Evolutionary conservation across 2,329 filamentous ascomycete genomes (phyloP).

Genomic region (Ceratocystis smalleyi): DNA sequence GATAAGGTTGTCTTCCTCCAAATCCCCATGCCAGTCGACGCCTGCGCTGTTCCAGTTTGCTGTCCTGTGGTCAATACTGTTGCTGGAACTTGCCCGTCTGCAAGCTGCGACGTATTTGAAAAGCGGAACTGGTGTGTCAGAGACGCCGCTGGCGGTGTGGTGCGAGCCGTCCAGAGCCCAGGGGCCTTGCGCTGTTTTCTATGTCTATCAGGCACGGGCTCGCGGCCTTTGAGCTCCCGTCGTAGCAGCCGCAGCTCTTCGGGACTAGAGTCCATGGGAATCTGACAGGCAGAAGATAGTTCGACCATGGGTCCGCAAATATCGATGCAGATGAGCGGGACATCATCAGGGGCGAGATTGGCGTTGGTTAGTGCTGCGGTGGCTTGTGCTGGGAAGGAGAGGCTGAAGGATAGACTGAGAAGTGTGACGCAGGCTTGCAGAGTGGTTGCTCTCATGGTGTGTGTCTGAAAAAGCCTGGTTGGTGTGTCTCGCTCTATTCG

Average conservation of each 20-base stretch:
- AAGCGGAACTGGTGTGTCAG: neutral
- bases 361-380: constrained; percentile 22
- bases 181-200: neutral
- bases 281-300: constrained; percentile 26
- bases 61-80: neutral
- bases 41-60: neutral
- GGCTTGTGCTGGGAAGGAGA: constrained; percentile 21
- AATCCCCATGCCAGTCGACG: neutral
- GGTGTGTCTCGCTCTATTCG: neutral
- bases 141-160: neutral
- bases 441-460: constrained; percentile 10
- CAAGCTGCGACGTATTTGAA: neutral
- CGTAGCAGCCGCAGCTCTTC: neutral
- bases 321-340: constrained; percentile 27
- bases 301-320: constrained; percentile 32
- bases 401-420: constrained; percentile 15
- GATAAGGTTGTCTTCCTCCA: neutral
- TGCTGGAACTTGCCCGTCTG: neutral
- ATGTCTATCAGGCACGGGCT: neutral
- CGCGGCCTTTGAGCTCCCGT: neutral
- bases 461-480: neutral
- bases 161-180: neutral
- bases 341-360: constrained; percentile 24
- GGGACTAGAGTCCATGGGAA: constrained; percentile 16
- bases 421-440: constrained; percentile 2